Evolutionary conservation across 2,329 filamentous ascomycete genomes (phyloP), one percentile per base, ranked within the genome.

Genomic region (Monilinia laxa): DNA sequence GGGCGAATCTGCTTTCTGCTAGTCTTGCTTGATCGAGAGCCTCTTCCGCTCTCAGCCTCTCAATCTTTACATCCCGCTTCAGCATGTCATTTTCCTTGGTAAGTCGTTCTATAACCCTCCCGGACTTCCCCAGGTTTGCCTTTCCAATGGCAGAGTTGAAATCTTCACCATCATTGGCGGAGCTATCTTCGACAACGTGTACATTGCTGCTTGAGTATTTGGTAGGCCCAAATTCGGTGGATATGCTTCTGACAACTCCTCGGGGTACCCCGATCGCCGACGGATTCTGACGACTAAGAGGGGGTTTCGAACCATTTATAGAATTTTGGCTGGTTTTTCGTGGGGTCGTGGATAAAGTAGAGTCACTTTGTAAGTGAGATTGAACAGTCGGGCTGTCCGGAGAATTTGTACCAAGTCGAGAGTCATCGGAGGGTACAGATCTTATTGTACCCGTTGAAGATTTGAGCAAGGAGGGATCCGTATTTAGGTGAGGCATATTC

Each of bases 61-160:
- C 88, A 66, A 89, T 85, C 73, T 89, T 82, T 67, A 91, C 81
- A 70, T 94, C 90, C 63, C 90, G 85, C 73, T 90, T 90, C 56
- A 94, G 81, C 52, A 87, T 84, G 74, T 94, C 91, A 72, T 93
- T 93, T 75, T 94, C 91, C 64, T 88, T 88, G 75, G 92, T 91
- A 64, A 95, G 84, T 74, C 87, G 87, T 78, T 95, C 92, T 77
- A 95, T 94, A 63, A 92, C 90, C 45, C 89, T 83, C 11, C 90
- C 90, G 12, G 88, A 91, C 80, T 92, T 92, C 54, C 90, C 90
- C 2, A 90, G 79, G 3, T 86, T 87, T 10, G 88, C 88, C 74
- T 89, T 88, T 71, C 88, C 88, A 56, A 90, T 84, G 3, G 87
- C 87, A 40, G 87, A 86, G 74, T 89, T 88, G 85, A 87, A 89